Conservation (phyloP, 257 asterid genomes). For the Linaria vulgaris region DNA sequence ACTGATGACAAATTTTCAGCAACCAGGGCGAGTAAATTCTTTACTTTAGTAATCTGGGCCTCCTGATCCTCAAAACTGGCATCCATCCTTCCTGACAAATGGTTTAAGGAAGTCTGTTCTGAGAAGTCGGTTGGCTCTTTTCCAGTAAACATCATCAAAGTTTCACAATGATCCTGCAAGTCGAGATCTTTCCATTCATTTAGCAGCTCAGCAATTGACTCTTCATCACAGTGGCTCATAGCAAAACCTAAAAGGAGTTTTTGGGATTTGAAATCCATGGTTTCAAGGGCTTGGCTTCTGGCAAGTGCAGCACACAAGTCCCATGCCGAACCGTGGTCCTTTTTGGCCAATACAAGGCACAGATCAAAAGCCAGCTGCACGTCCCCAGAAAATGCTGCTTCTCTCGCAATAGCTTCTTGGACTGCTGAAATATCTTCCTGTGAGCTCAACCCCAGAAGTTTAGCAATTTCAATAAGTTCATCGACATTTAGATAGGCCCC, state of each 20-base stretch:
- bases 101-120: conserved; percentile 43
- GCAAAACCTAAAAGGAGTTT: conserved; percentile 92
- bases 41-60: conserved; percentile 44
- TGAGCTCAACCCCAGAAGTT: conserved; percentile 90
- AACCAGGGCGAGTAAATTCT: conserved; percentile 50
- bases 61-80: conserved; percentile 46
- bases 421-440: conserved; percentile 82
- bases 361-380: conserved; percentile 96
- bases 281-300: conserved; percentile 89
- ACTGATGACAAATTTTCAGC: conserved; percentile 45
- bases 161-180: conserved; percentile 76
- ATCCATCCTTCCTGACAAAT: conserved; percentile 41
- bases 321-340: conserved; percentile 96
- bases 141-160: conserved; percentile 59
- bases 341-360: conserved; percentile 83
- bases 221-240: conserved; percentile 93
- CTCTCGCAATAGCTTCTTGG: conserved; percentile 99
- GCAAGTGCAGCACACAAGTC: conserved; percentile 98
- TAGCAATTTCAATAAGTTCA: conserved; percentile 87
- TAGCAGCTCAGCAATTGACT: conserved; percentile 87
- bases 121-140: conserved; percentile 58
- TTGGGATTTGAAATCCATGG: conserved; percentile 74
- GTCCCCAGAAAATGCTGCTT: conserved; percentile 97
- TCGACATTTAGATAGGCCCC: conserved; percentile 94
- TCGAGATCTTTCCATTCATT: conserved; percentile 96